Percentiles rank a stretch among this genome's conserved stretches.
Conservation (phyloP, 2,329 filamentous ascomycete species). For the Orbilia blumenaviensis region DNA sequence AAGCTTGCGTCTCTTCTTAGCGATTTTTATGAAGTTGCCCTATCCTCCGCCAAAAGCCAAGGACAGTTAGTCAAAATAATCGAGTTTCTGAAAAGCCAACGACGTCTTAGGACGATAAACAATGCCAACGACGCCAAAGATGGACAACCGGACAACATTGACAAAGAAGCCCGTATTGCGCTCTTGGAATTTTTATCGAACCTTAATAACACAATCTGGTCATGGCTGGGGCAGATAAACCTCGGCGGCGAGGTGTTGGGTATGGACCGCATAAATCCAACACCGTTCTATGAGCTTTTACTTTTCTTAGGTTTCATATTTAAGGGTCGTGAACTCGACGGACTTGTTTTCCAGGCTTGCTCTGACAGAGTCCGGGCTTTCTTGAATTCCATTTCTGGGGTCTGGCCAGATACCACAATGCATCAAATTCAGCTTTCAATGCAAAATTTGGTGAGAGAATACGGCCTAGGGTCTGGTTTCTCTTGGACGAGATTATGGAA, state of each 20-base stretch:
- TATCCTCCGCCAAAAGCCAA: conserved; percentile 21
- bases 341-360: conserved; percentile 45
- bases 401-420: conserved; percentile 25
- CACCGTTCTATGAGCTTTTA: conserved; percentile 26
- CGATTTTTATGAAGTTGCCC: conserved; percentile 26
- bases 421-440: conserved; percentile 17
- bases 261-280: background rate
- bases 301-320: conserved; percentile 34
- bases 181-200: conserved; percentile 33
- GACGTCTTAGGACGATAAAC: background rate
- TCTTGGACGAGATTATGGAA: conserved; percentile 50
- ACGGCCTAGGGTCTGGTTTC: conserved; percentile 45
- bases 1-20: conserved; percentile 9
- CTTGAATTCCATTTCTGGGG: background rate
- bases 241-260: background rate
- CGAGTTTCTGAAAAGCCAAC: background rate
- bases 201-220: conserved; percentile 40
- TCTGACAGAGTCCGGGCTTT: conserved; percentile 31
- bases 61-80: background rate
- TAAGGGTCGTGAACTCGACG: conserved; percentile 8
- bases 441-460: conserved; percentile 21
- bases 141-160: conserved; percentile 32
- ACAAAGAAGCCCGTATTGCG: conserved; percentile 14
- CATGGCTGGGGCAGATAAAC: conserved; percentile 17
- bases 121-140: background rate